Evolutionary conservation across 345 rosid species (phyloP).

Genomic region (Brassica cretica): DNA sequence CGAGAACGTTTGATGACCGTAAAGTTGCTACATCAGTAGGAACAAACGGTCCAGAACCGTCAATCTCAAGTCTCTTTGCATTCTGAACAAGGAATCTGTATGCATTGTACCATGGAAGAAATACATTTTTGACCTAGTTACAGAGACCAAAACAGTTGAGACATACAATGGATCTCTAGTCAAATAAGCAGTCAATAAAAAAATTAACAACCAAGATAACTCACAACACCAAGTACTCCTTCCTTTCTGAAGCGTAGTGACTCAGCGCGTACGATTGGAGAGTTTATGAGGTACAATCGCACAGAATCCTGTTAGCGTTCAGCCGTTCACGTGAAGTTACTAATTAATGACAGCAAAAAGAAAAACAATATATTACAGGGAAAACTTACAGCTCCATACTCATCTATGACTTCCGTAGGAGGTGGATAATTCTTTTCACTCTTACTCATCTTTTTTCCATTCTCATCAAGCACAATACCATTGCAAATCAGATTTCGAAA

Average conservation of each 20-base stretch:
- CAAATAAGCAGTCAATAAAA: slow-evolving; percentile 1
- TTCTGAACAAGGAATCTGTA: slow-evolving; percentile 97
- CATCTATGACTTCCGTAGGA: slow-evolving; percentile 79
- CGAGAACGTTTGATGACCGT: slow-evolving; percentile 86
- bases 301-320: slow-evolving; percentile 71
- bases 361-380: neutral
- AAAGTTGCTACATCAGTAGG: slow-evolving; percentile 63
- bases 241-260: slow-evolving; percentile 89
- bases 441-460: slow-evolving; percentile 99
- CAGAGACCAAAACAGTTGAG: slow-evolving; percentile 19
- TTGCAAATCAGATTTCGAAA: slow-evolving; percentile 93
- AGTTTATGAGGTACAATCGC: slow-evolving; percentile 86
- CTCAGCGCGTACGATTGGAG: slow-evolving; percentile 99
- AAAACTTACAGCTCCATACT: slow-evolving; percentile 71
- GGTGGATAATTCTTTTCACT: slow-evolving; percentile 85
- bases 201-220: slow-evolving; percentile 39
- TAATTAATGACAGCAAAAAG: slow-evolving; percentile 10
- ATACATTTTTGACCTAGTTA: slow-evolving; percentile 90
- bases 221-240: slow-evolving; percentile 91
- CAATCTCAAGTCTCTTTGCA: slow-evolving; percentile 91
- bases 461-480: slow-evolving; percentile 93
- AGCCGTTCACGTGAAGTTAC: slow-evolving; percentile 1
- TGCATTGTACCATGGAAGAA: slow-evolving; percentile 99
- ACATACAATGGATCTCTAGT: slow-evolving; percentile 8
- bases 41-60: slow-evolving; percentile 70